Conservation (phyloP, 2,329 filamentous ascomycete genomes). For the Phialophora expanda region DNA sequence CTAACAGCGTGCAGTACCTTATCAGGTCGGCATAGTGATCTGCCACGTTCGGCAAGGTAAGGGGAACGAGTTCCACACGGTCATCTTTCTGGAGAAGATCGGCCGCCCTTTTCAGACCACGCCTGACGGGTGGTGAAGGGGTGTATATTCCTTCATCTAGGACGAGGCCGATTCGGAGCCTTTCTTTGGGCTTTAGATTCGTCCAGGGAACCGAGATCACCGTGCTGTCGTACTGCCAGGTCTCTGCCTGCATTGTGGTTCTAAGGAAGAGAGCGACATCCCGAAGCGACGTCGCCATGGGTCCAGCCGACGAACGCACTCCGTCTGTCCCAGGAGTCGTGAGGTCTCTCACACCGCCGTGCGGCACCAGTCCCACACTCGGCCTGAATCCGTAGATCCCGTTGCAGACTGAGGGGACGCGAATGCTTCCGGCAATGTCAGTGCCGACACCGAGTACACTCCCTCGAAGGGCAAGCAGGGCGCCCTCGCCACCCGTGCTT, state of each 20-base stretch:
- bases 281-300: constrained; percentile 44
- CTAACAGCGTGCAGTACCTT: constrained; percentile 21
- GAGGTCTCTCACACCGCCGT: constrained; percentile 58
- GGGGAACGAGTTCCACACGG: constrained; percentile 58
- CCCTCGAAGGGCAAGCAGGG: constrained; percentile 62
- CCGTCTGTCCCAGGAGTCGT: constrained; percentile 54
- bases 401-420: constrained; percentile 56
- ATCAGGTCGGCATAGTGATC: constrained; percentile 25
- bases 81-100: constrained; percentile 45
- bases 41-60: constrained; percentile 20
- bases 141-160: constrained; percentile 47
- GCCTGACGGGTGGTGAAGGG: constrained; percentile 48
- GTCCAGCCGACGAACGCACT: constrained; percentile 55
- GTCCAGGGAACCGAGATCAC: constrained; percentile 59
- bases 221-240: constrained; percentile 52
- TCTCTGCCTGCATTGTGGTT: constrained; percentile 49
- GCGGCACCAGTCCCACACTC: constrained; percentile 55
- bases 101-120: constrained; percentile 48
- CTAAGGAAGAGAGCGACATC: constrained; percentile 40
- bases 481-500: constrained; percentile 68
- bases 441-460: constrained; percentile 66
- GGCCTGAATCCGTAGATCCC: constrained; percentile 59
- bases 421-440: constrained; percentile 59
- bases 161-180: constrained; percentile 48
- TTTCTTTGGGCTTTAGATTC: constrained; percentile 24